Evolutionary conservation across 305 asterid species (phyloP).

Genomic region (Solanum hybrid): DNA sequence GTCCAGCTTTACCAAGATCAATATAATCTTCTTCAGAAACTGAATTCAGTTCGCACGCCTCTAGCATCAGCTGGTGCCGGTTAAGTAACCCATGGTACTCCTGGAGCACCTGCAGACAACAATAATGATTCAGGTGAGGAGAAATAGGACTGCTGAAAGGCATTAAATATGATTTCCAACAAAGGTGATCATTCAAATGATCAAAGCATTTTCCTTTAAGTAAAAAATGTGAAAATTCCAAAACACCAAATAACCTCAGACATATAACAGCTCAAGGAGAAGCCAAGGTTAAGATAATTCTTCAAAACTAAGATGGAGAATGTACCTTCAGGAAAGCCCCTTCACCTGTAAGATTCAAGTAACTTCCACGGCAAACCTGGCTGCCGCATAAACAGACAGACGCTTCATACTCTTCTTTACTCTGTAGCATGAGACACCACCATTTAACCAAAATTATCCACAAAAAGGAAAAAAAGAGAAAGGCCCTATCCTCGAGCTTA

Average conservation of each 20-base stretch:
- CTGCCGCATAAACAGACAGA: constrained; percentile 97
- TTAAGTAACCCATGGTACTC: constrained; percentile 84
- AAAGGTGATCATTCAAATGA: not conserved
- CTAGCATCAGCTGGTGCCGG: constrained; percentile 68
- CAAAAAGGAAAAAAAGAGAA: not conserved
- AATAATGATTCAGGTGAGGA: constrained; percentile 7
- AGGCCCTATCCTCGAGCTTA: not conserved
- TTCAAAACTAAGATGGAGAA: not conserved
- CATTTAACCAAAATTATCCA: not conserved
- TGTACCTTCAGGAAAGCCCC: constrained; percentile 92
- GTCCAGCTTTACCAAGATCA: constrained; percentile 90
- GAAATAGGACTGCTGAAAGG: not conserved
- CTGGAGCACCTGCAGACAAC: constrained; percentile 59
- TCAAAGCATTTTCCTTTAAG: not conserved
- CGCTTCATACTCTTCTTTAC: constrained; percentile 98
- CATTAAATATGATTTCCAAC: constrained; percentile 1
- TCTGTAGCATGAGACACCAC: constrained; percentile 34
- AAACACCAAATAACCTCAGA: not conserved
- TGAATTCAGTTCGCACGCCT: constrained; percentile 85
- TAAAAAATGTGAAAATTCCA: not conserved
- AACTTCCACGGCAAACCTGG: constrained; percentile 99
- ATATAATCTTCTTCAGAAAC: constrained; percentile 92
- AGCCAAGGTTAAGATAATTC: not conserved
- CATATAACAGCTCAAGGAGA: not conserved
- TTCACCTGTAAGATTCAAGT: constrained; percentile 88